Evolutionary conservation across 352 stramenopile species (phyloP), one percentile per base, ranked within the genome.

Genomic region (Globisporangium orthogonon): DNA sequence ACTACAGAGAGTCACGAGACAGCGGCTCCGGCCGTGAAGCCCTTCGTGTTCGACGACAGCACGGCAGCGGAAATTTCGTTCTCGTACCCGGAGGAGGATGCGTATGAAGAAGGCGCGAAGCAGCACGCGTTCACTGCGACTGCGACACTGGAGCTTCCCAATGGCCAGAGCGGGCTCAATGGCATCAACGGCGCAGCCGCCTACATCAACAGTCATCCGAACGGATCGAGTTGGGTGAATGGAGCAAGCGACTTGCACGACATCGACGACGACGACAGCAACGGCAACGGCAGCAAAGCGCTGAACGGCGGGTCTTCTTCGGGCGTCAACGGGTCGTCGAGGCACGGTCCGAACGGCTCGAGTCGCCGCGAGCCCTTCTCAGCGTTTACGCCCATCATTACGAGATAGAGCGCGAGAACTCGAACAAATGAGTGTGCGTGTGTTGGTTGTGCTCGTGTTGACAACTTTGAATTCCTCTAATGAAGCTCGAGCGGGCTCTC

Each of bases 371-470:
- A 94, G 57, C 85, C 85, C 2, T 94, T 94, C 60, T 83, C 85
- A 2, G 56, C 78, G 29, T 95, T 95, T 57, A 95, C 85, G 33
- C 85, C 83, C 39, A 95, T 95, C 60, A 92, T 95, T 62, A 88
- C 83, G 17, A 70, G 78, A 67, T 94, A 89, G 23, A 23, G 23
- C 23, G 23, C 23, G 23, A 23, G 23, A 23, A 23, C 23, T 23
- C 23, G 23, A 23, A 23, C 23, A 23, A 23, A 23, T 23, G 23
- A 23, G 23, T 23, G 23, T 23, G 23, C 23, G 23, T 23, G 17
- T 30, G 50, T 39, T 49, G 7, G 23, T 23, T 23, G 1, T 23
- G 23, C 23, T 23, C 23, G 23, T 23, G 23, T 23, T 23, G 23
- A 0, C 23, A 23, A 23, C 23, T 7, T 49, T 30, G 44, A 30